Percentiles rank a stretch among this genome's conserved stretches.
phyloP scores from a whole-genome alignment of 495 filamentous ascomycete species.

The Penicillium crystallinum region DNA sequence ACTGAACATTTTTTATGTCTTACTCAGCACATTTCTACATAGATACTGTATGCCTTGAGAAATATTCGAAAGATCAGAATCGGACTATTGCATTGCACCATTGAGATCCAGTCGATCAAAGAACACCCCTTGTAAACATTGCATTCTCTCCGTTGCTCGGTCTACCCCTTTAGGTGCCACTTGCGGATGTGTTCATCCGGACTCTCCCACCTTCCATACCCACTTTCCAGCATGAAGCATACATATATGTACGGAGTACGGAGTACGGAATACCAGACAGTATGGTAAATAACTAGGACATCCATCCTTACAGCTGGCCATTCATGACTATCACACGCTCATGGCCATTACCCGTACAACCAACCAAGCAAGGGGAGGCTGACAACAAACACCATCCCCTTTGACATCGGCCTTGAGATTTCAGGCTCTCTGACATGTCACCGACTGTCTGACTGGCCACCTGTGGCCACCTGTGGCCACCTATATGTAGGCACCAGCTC shows the following conservation, averaged over 20 bases:
- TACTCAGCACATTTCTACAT: not conserved
- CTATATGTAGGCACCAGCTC: too few relatives aligned
- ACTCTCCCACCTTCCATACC: not conserved
- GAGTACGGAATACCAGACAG: not conserved
- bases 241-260: not conserved
- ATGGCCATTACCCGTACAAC: constrained; percentile 23
- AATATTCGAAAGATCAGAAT: too few relatives aligned
- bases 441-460: not conserved
- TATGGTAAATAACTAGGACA: not conserved
- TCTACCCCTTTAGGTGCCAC: constrained; percentile 7
- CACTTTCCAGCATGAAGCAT: not conserved
- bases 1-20: constrained; percentile 4
- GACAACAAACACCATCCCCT: constrained; percentile 10
- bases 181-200: not conserved
- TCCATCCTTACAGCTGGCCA: not conserved
- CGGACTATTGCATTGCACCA: too few relatives aligned
- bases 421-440: not conserved
- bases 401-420: not conserved
- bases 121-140: not conserved
- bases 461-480: too few relatives aligned
- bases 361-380: constrained; percentile 22
- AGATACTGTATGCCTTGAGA: not conserved
- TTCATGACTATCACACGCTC: constrained; percentile 6
- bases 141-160: constrained; percentile 25
- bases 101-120: too few relatives aligned